These are phyloP conservation scores for Cupressus sempervirens DNA, from an alignment of 75 land plant genomes.

Conservation along the genomic window DNA sequence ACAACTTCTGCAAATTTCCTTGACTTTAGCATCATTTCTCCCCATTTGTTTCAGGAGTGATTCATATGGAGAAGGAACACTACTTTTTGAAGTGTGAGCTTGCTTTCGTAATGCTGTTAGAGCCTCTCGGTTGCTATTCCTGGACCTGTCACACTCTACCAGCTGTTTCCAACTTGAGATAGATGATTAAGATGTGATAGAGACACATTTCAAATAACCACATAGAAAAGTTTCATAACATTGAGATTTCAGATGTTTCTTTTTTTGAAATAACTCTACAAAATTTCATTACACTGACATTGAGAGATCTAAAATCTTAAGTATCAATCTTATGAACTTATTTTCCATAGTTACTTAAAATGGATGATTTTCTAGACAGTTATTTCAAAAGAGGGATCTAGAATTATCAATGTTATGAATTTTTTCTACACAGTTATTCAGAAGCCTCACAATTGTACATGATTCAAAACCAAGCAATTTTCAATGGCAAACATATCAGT, in stretches of 20 bases:
- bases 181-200: not conserved
- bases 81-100: conserved; percentile 80
- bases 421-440: not conserved
- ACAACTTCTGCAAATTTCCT: conserved; percentile 76
- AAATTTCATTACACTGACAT: no score
- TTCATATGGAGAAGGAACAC: conserved; percentile 66
- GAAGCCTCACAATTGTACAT: not conserved
- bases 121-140: conserved; percentile 91
- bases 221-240: no score
- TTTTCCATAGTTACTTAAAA: no score
- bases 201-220: no score
- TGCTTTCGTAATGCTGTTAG: conserved; percentile 77
- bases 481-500: not conserved
- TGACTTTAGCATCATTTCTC: conserved; percentile 32
- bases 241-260: no score
- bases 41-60: conserved; percentile 52
- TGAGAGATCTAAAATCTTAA: no score
- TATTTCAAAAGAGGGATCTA: no score
- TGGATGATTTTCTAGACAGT: no score
- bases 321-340: no score
- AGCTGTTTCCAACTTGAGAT: conserved; percentile 33
- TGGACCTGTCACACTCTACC: conserved; percentile 71
- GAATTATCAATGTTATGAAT: no score
- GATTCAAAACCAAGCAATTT: not conserved
- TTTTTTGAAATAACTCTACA: no score